Base-by-base conservation (phyloP, 805 yeast genomes). In the Cyberlindnera mrakii region DNA sequence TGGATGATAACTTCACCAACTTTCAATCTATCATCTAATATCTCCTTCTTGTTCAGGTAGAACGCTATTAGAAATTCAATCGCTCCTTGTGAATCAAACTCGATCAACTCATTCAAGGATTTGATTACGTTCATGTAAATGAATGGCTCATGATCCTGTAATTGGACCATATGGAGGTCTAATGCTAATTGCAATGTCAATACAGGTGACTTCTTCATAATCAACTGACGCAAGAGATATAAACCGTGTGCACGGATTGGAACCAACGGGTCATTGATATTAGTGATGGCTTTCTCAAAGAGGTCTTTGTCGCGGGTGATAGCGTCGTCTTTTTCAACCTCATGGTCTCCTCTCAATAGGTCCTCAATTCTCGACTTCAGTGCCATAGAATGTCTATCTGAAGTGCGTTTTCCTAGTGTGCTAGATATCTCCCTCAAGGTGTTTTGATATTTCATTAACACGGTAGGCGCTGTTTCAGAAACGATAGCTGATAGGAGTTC, bases 161-260 rank as follows among this genome's bases (percentile, higher is more conserved):
- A 62, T 50, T 83, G 86, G 2, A 70, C 64, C 15, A 85, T 54
- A 57, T 85, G 86, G 13, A 87, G 61, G 15, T 75, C 70, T 25
- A 86, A 61, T 0, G 76, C 91, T 41, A 75, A 73, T 4, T 73
- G 76, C 9, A 75, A 39, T 0, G 73, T 55, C 13, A 86, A 58
- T 0, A 76, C 78, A 1, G 67, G 58, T n/a, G 85, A 76, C 30
- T 68, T 68, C 27, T 60, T 63, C 34, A 65, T 70, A 6, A 78
- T 68, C 35, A 88, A 66, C 43, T 73, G 70, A 25, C 87, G 68
- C 27, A 91, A 60, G 19, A 80, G 61, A 48, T 75, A 76, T 8
- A 93, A 64, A 0, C 98, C 98, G 60, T 85, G 89, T 0, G 95
- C 98, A 42, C 89, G 70, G 3, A 91, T 76, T 0, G 98, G 96